Conservation (phyloP, 2,329 filamentous ascomycete genomes). For the Verticillium tricorpus region DNA sequence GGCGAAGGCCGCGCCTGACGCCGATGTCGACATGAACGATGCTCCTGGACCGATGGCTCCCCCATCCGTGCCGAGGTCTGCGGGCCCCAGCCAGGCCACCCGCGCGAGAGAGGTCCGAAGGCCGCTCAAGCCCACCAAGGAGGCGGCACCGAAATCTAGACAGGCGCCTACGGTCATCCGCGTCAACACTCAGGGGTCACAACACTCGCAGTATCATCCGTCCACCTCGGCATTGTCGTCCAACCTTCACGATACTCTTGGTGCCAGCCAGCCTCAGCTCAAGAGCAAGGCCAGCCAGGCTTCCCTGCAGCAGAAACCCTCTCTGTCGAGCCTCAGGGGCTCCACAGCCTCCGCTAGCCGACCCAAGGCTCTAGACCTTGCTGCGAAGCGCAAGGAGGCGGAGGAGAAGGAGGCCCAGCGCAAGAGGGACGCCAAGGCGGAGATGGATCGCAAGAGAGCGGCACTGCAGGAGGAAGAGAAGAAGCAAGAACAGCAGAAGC, state of each 20-base stretch:
- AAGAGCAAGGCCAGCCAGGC: slow-evolving; percentile 65
- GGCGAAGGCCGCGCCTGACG: slow-evolving; percentile 18
- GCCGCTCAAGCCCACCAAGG: slow-evolving; percentile 59
- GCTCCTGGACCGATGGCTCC: slow-evolving; percentile 53
- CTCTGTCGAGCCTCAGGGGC: slow-evolving; percentile 58
- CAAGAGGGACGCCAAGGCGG: slow-evolving; percentile 76
- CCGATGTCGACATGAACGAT: slow-evolving; percentile 54
- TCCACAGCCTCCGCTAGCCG: slow-evolving; percentile 59
- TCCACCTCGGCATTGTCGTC: slow-evolving; percentile 54
- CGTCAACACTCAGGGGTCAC: slow-evolving; percentile 59
- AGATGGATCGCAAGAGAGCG: slow-evolving; percentile 72
- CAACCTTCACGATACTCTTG: slow-evolving; percentile 52
- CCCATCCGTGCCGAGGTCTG: slow-evolving; percentile 51
- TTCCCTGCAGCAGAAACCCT: slow-evolving; percentile 55
- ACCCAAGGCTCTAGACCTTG: slow-evolving; percentile 68
- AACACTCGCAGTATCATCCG: slow-evolving; percentile 55
- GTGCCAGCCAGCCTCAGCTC: slow-evolving; percentile 34
- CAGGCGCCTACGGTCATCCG: slow-evolving; percentile 68
- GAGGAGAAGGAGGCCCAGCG: slow-evolving; percentile 77
- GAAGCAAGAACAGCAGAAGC: slow-evolving; percentile 52
- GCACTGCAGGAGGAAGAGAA: slow-evolving; percentile 62
- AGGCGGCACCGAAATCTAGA: slow-evolving; percentile 59
- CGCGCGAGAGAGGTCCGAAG: slow-evolving; percentile 53
- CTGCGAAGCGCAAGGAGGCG: slow-evolving; percentile 77
- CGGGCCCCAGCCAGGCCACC: slow-evolving; percentile 40